A percentile compares a stretch with the other conserved stretches of the same genome.
Conservation (phyloP, 2,329 filamentous ascomycete genomes). For the Ophiostoma novo-ulmi region DNA sequence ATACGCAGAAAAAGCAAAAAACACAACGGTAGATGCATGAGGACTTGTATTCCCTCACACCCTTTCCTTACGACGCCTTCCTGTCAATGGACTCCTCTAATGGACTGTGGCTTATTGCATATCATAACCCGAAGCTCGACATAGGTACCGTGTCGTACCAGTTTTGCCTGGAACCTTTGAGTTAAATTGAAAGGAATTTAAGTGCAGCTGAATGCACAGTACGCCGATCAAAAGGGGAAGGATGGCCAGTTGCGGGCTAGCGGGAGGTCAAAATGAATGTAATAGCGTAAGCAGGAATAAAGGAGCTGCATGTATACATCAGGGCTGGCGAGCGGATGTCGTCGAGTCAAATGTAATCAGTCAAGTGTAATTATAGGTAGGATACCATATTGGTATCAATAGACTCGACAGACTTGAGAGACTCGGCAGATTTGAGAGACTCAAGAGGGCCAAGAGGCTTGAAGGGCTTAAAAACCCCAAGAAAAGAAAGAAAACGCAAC, state of each 20-base stretch:
- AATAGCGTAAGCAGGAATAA: not conserved
- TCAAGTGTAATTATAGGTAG: not conserved
- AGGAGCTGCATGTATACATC: not conserved
- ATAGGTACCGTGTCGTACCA: not conserved
- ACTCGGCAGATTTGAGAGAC: not conserved
- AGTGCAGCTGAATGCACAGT: not conserved
- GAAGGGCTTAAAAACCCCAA: not conserved
- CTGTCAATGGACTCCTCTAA: not conserved
- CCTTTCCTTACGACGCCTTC: not conserved
- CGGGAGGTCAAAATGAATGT: not conserved
- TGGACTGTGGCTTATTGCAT: not conserved
- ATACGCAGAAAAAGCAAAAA: not conserved
- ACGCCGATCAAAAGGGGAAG: not conserved
- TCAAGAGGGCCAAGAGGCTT: no score
- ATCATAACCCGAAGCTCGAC: not conserved
- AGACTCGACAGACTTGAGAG: not conserved
- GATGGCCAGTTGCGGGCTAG: not conserved
- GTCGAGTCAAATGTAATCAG: not conserved
- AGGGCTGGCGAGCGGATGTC: not conserved
- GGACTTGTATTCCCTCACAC: not conserved
- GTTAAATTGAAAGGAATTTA: not conserved
- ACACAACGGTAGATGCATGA: not conserved
- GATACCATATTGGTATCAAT: not conserved
- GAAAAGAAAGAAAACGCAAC: not conserved
- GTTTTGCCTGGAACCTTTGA: not conserved